Evolutionary conservation across 2,329 filamentous ascomycete genomes (phyloP).

Genomic region (Trichoderma semiorbis): DNA sequence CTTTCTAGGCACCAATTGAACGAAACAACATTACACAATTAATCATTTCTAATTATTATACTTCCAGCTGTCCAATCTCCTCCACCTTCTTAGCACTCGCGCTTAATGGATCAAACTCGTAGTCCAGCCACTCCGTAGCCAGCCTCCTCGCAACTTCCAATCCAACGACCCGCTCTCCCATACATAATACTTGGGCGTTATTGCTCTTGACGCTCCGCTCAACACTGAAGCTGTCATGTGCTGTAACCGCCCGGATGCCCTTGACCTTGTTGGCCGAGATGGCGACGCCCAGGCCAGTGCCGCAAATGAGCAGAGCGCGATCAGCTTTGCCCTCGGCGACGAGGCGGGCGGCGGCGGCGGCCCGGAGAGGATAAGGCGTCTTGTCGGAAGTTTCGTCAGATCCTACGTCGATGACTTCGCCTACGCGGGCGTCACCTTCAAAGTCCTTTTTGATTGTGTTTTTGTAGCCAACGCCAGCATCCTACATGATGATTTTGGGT

Average conservation of each 20-base stretch:
- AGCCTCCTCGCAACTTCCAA: conserved; percentile 74
- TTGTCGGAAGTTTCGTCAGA: conserved; percentile 64
- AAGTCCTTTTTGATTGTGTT: conserved; percentile 72
- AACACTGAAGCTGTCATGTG: conserved; percentile 81
- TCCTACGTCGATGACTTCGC: conserved; percentile 70
- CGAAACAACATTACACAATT: not conserved
- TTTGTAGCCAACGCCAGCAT: conserved; percentile 77
- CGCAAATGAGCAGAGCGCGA: conserved; percentile 78
- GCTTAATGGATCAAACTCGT: conserved; percentile 66
- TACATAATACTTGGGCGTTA: conserved; percentile 81
- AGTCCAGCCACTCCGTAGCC: conserved; percentile 79
- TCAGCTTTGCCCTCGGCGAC: conserved; percentile 64
- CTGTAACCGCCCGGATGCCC: conserved; percentile 81
- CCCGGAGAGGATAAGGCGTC: conserved; percentile 77
- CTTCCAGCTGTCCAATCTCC: conserved; percentile 41
- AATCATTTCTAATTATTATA: not conserved
- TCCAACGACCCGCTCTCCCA: conserved; percentile 80
- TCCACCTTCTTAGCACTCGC: conserved; percentile 45
- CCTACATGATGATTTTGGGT: conserved; percentile 38
- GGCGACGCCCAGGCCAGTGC: conserved; percentile 81
- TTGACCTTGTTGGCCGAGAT: conserved; percentile 87
- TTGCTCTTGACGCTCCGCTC: conserved; percentile 79
- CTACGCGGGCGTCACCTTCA: conserved; percentile 62
- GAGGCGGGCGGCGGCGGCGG: conserved; percentile 66
- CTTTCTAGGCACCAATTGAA: not conserved